A percentile compares a stretch with the other conserved stretches of the same genome.
Conservation (phyloP, 1,139 yeast species). For the Maudiozyma humilis region DNA sequence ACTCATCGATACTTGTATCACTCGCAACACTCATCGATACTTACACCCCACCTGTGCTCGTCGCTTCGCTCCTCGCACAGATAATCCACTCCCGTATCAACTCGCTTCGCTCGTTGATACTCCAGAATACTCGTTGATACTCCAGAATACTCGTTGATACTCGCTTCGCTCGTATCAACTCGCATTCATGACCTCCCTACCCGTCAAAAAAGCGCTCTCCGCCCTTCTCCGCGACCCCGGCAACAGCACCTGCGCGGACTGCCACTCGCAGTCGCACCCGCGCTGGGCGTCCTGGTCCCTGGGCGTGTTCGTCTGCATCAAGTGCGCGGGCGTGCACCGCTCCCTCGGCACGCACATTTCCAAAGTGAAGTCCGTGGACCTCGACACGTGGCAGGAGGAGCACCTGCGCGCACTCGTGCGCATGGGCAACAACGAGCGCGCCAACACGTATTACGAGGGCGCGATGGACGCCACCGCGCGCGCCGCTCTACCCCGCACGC, state of each 20-base stretch:
- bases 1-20: no score
- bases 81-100: neutral
- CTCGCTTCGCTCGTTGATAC: neutral
- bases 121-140: neutral
- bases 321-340: conserved; percentile 92
- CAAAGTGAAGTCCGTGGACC: conserved; percentile 79
- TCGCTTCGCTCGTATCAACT: neutral
- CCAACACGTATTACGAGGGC: conserved; percentile 77
- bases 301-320: conserved; percentile 85
- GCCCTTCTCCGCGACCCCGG: conserved; percentile 66
- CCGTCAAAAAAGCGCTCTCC: conserved; percentile 47
- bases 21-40: no score
- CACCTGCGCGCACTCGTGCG: conserved; percentile 74
- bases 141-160: neutral
- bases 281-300: conserved; percentile 97
- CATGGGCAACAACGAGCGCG: conserved; percentile 72
- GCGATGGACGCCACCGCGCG: conserved; percentile 35
- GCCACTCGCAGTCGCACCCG: conserved; percentile 83
- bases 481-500: conserved; percentile 3
- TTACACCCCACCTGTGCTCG: no score
- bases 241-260: conserved; percentile 81
- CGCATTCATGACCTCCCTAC: conserved; percentile 16
- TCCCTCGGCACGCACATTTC: conserved; percentile 93
- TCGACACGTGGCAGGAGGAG: conserved; percentile 95
- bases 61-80: no score